Conservation (phyloP, 2,329 filamentous ascomycete genomes). For the Ceratocystis colombiana region DNA sequence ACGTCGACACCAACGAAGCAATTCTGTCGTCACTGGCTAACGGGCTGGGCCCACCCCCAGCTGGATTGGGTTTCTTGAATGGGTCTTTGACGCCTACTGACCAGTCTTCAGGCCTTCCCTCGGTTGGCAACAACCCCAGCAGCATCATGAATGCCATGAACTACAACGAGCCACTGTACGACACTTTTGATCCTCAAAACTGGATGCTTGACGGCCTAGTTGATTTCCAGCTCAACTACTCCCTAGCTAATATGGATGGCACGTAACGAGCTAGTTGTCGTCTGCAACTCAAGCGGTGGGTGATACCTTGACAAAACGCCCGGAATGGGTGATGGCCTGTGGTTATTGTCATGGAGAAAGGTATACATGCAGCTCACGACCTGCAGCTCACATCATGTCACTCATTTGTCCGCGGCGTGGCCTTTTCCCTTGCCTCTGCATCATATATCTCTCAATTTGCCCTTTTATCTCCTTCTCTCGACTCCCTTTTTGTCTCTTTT, state of each 20-base stretch:
- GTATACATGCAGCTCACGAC: background rate
- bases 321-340: background rate
- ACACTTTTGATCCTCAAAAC: constrained; percentile 84
- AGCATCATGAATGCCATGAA: constrained; percentile 42
- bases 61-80: constrained; percentile 41
- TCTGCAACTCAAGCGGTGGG: background rate
- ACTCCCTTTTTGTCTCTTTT: background rate
- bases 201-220: constrained; percentile 86
- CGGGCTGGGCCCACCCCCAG: constrained; percentile 43
- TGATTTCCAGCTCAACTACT: constrained; percentile 62
- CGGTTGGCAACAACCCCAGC: constrained; percentile 32
- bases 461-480: background rate
- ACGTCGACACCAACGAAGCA: constrained; percentile 67
- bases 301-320: background rate
- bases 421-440: background rate
- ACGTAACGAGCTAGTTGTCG: background rate
- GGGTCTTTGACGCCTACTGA: constrained; percentile 45
- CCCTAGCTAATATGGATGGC: constrained; percentile 34
- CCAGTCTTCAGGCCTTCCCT: constrained; percentile 34
- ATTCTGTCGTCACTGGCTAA: constrained; percentile 52
- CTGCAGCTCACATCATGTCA: background rate
- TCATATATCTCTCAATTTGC: too few species aligned
- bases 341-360: background rate
- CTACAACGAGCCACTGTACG: constrained; percentile 62
- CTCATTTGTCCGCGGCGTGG: background rate